Conservation (phyloP, 2,329 filamentous ascomycete species). For the Aspergillus candidus region DNA sequence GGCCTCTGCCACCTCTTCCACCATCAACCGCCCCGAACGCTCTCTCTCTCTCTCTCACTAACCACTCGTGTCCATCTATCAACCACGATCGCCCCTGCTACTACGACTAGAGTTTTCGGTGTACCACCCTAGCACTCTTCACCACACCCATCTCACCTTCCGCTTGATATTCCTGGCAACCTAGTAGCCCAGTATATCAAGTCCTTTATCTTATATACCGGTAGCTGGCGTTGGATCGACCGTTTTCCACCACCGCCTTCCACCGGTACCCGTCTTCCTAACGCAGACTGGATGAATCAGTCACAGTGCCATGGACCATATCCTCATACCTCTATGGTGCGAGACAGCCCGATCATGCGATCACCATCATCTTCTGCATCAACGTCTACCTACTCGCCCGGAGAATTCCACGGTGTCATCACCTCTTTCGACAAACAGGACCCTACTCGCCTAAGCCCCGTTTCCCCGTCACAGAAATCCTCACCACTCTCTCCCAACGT, state of each 20-base stretch:
- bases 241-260: too few relatives aligned
- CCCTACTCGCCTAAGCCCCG: constrained; percentile 12
- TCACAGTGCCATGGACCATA: constrained; percentile 27
- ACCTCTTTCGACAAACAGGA: constrained; percentile 9
- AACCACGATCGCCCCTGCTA: too few relatives aligned
- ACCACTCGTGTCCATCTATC: background rate
- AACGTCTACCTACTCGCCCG: constrained; percentile 13
- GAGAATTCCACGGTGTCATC: constrained; percentile 12
- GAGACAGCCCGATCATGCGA: constrained; percentile 26
- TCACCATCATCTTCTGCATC: constrained; percentile 16
- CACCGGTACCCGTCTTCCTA: constrained; percentile 2
- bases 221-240: too few relatives aligned
- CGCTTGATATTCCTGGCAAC: too few relatives aligned
- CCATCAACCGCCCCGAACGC: constrained; percentile 11
- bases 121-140: too few relatives aligned
- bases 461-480: constrained; percentile 17
- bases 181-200: too few relatives aligned
- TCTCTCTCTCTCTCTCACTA: constrained; percentile 1
- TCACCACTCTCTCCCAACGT: constrained; percentile 8
- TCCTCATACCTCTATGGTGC: constrained; percentile 19
- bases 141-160: too few relatives aligned
- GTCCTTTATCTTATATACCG: too few relatives aligned
- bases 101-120: too few relatives aligned
- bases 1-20: constrained; percentile 10
- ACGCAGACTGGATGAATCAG: constrained; percentile 27